These are phyloP conservation scores for Lenwebbia sp. DNA, from an alignment of 345 rosid genomes.

Conservation along the genomic window DNA sequence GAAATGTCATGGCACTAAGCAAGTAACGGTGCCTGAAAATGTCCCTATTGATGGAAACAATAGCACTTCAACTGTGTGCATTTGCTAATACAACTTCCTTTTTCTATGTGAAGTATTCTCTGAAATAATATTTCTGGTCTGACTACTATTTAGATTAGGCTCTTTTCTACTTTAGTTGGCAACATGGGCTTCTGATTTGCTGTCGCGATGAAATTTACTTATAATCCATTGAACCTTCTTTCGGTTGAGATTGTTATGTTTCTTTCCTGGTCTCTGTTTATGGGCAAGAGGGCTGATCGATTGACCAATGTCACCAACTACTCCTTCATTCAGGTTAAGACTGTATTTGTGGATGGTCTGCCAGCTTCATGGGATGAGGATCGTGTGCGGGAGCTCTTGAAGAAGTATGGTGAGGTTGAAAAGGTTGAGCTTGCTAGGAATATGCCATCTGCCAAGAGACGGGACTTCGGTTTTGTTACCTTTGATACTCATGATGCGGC, in stretches of 20 bases:
- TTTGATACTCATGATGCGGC: slow-evolving; percentile 93
- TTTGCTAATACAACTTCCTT: neutral
- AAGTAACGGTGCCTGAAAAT: neutral
- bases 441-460: slow-evolving; percentile 96
- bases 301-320: neutral
- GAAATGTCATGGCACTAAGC: neutral
- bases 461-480: slow-evolving; percentile 95
- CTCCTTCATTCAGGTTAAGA: slow-evolving; percentile 55
- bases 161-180: neutral
- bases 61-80: neutral
- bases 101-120: neutral
- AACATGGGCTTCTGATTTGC: neutral
- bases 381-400: slow-evolving; percentile 53
- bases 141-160: neutral
- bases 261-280: neutral
- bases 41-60: neutral
- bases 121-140: neutral
- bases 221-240: neutral
- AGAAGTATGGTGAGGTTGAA: slow-evolving; percentile 69
- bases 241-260: neutral
- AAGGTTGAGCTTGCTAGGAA: slow-evolving; percentile 96
- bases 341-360: slow-evolving; percentile 86
- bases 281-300: neutral
- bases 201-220: neutral
- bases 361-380: slow-evolving; percentile 96